phyloP scores from a whole-genome alignment of 2,329 filamentous ascomycete species.

The Fusarium illudens region DNA sequence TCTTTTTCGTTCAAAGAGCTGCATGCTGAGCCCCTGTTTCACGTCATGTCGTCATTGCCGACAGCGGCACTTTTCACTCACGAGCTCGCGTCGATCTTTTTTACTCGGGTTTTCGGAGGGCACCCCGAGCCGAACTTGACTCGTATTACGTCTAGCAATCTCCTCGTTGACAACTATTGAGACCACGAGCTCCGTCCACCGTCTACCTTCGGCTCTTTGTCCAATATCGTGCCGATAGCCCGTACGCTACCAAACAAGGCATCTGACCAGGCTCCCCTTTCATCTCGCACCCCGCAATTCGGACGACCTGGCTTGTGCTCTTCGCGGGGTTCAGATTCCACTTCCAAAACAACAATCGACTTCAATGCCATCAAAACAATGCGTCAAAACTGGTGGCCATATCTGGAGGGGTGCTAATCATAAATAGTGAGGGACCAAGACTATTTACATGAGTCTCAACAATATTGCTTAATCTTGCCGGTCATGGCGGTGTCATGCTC shows the following conservation, averaged over 20 bases:
- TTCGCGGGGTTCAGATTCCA: constrained; percentile 20
- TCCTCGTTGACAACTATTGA: not conserved
- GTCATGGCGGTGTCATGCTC: not conserved
- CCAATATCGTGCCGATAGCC: constrained; percentile 18
- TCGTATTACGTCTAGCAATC: constrained; percentile 21
- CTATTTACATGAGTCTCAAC: not conserved
- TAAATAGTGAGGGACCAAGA: not conserved
- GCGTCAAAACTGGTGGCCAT: not conserved
- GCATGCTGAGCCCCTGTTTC: not conserved
- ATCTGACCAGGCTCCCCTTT: constrained; percentile 12
- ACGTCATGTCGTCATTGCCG: not conserved
- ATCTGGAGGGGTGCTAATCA: not conserved
- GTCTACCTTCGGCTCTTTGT: not conserved
- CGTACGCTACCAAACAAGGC: constrained; percentile 16
- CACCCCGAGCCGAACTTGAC: constrained; percentile 27
- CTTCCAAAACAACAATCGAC: not conserved
- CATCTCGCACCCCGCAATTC: constrained; percentile 22
- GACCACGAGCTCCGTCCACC: not conserved
- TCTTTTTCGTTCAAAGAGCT: not conserved
- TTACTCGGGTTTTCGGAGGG: constrained; percentile 15
- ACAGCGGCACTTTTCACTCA: not conserved
- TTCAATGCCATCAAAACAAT: not conserved
- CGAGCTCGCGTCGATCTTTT: not conserved
- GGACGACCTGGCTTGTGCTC: constrained; percentile 15
- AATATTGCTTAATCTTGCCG: not conserved